These are phyloP conservation scores for Cryphonectria radicalis DNA, from an alignment of 2,329 filamentous ascomycete genomes.

Conservation along the genomic window DNA sequence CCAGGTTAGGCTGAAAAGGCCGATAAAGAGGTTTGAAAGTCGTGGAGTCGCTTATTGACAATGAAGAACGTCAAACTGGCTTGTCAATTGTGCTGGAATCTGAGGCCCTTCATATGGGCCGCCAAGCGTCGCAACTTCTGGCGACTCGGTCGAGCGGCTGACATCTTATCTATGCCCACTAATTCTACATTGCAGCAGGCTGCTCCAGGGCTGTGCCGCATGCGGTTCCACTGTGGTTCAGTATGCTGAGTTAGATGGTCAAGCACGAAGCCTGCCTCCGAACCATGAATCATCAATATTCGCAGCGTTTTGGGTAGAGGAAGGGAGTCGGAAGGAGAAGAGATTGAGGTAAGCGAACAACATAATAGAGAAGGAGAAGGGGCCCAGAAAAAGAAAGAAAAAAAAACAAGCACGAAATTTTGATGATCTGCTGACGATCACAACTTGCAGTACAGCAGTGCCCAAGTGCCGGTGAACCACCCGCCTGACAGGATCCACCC, in stretches of 20 bases:
- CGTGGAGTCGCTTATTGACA: not conserved
- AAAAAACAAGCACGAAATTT: not conserved
- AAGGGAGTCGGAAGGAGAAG: not conserved
- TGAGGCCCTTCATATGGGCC: not conserved
- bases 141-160: slow-evolving; percentile 1
- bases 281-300: not conserved
- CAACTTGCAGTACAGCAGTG: not conserved
- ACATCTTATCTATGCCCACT: not conserved
- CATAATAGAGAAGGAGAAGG: not conserved
- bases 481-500: not conserved
- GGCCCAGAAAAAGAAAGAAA: not conserved
- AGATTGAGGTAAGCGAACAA: not conserved
- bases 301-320: not conserved
- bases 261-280: not conserved
- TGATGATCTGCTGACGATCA: not conserved
- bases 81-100: too few species aligned
- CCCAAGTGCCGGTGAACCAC: not conserved
- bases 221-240: not conserved
- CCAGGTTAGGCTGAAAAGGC: not conserved
- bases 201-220: not conserved
- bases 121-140: not conserved
- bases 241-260: not conserved
- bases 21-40: not conserved
- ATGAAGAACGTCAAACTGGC: not conserved
- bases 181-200: not conserved